Evolutionary conservation across 1,284 basidiomycete species (phyloP).

Genomic region (Blastosporella zonata): DNA sequence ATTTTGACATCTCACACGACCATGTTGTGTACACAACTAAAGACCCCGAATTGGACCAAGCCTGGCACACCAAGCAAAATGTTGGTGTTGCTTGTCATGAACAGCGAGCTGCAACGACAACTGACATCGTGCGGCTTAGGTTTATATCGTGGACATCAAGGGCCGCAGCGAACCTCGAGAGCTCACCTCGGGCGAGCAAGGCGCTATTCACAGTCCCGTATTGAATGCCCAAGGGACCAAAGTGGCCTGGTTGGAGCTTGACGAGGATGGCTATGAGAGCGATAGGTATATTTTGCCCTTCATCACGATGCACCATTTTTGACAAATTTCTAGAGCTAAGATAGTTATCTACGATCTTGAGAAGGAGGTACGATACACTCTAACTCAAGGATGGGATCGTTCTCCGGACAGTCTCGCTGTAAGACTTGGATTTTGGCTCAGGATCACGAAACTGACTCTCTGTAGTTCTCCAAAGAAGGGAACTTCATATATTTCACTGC

Average conservation of each 20-base stretch:
- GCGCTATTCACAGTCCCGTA: constrained; percentile 70
- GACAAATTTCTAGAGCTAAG: constrained; percentile 49
- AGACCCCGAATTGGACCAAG: constrained; percentile 67
- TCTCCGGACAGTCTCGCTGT: constrained; percentile 64
- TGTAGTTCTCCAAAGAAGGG: constrained; percentile 72
- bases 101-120: neutral
- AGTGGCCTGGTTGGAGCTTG: constrained; percentile 84
- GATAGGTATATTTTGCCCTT: constrained; percentile 49
- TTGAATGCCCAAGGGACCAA: constrained; percentile 69
- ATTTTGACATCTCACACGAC: constrained; percentile 69
- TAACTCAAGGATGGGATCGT: constrained; percentile 83
- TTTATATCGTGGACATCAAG: constrained; percentile 61
- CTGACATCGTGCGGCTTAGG: constrained; percentile 33
- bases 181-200: constrained; percentile 80
- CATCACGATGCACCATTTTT: constrained; percentile 8
- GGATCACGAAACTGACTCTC: constrained; percentile 7
- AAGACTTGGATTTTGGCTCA: constrained; percentile 21
- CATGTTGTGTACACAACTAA: constrained; percentile 84
- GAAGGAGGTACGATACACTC: constrained; percentile 62
- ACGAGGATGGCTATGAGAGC: constrained; percentile 84
- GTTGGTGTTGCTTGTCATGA: constrained; percentile 32
- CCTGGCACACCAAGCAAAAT: constrained; percentile 80
- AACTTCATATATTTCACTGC: constrained; percentile 70
- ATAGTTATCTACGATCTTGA: constrained; percentile 76
- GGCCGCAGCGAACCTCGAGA: constrained; percentile 50